Evolutionary conservation across 2,329 filamentous ascomycete genomes (phyloP).

Genomic region (Penicillium sumatraense): DNA sequence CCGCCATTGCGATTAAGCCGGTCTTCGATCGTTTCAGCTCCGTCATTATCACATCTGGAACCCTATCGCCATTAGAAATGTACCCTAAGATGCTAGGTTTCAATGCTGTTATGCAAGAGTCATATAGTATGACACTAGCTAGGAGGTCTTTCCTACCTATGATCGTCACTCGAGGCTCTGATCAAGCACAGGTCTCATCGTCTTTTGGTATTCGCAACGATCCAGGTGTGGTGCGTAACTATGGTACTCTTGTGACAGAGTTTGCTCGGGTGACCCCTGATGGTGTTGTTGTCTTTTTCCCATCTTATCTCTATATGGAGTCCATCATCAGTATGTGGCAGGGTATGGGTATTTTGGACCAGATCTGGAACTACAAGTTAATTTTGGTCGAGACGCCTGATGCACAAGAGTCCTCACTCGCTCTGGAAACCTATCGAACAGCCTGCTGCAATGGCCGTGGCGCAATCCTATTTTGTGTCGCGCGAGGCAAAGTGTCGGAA

Average conservation of each 20-base stretch:
- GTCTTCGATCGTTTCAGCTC: constrained; percentile 98
- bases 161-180: constrained; percentile 93
- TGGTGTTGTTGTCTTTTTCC: constrained; percentile 98
- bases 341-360: constrained; percentile 95
- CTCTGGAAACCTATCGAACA: constrained; percentile 93
- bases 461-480: constrained; percentile 90
- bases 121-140: constrained; percentile 95
- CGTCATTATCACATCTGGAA: constrained; percentile 97
- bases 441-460: constrained; percentile 97
- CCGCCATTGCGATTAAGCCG: constrained; percentile 95
- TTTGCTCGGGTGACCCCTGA: constrained; percentile 96
- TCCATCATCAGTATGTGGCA: constrained; percentile 99
- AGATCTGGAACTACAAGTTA: constrained; percentile 98
- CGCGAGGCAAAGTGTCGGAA: constrained; percentile 94
- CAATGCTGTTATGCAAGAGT: constrained; percentile 89
- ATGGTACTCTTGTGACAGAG: constrained; percentile 89
- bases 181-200: constrained; percentile 90
- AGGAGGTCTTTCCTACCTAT: constrained; percentile 95
- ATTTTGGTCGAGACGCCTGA: constrained; percentile 98
- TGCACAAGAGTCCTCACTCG: constrained; percentile 93
- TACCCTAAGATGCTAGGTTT: constrained; percentile 99
- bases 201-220: constrained; percentile 96
- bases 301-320: constrained; percentile 98
- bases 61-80: constrained; percentile 96
- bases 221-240: constrained; percentile 94